Conservation (phyloP, 164 flowering plant species). For the Kalanchoe fedtschenkoi region DNA sequence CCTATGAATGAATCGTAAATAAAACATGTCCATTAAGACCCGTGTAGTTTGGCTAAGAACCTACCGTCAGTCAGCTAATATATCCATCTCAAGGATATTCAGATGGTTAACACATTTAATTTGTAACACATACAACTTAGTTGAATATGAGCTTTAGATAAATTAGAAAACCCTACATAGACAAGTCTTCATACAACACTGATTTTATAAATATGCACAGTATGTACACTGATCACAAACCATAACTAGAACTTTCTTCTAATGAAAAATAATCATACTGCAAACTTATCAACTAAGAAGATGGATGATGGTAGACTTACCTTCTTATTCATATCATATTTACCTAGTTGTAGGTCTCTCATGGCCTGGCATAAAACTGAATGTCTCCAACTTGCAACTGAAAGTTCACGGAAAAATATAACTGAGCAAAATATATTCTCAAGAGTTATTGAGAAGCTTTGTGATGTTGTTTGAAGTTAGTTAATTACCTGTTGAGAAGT, state of each 20-base stretch:
- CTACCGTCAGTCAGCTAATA: too few species aligned
- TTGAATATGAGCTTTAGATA: too few species aligned
- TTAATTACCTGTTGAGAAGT: constrained; percentile 1
- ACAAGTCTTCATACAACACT: neutral
- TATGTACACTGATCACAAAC: neutral
- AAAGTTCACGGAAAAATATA: neutral
- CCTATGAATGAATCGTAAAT: too few species aligned
- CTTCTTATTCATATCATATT: neutral
- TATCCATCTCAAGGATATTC: too few species aligned
- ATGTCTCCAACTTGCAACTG: neutral
- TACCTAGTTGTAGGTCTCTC: constrained; percentile 2
- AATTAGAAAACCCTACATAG: neutral
- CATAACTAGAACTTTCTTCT: neutral
- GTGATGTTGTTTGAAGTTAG: neutral
- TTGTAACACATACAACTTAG: too few species aligned
- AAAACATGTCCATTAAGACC: too few species aligned
- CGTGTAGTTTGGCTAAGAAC: too few species aligned
- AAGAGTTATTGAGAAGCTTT: neutral
- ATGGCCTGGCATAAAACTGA: neutral
- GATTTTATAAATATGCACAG: neutral
- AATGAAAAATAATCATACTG: neutral
- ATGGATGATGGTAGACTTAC: neutral
- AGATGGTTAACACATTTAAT: too few species aligned
- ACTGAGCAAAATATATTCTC: neutral
- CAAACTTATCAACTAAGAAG: neutral